Percentiles rank a stretch among this genome's conserved stretches.
Conservation (phyloP, 306 rosid genomes). For the Glycine soja region DNA sequence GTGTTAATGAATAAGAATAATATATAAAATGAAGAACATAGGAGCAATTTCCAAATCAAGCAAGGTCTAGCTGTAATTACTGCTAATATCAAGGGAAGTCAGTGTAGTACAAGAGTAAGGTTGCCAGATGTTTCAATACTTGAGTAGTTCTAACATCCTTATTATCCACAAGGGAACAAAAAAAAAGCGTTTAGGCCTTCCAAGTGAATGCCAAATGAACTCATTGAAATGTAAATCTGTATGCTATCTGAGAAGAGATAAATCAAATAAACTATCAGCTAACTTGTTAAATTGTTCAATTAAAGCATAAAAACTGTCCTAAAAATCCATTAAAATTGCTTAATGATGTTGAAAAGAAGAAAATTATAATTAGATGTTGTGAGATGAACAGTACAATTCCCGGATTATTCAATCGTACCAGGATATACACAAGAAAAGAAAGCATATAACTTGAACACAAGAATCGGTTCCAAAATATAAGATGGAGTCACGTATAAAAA, state of each 20-base stretch:
- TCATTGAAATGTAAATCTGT: conserved; percentile 3
- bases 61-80: no score
- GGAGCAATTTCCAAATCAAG: background rate
- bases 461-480: conserved; percentile 17
- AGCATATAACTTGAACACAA: conserved; percentile 17
- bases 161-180: background rate
- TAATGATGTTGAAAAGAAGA: conserved; percentile 29
- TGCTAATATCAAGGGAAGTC: no score
- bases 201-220: background rate
- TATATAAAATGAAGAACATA: background rate
- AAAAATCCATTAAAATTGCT: background rate
- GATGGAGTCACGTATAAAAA: conserved; percentile 9
- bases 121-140: conserved; percentile 2
- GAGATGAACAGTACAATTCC: background rate
- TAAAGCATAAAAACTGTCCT: background rate
- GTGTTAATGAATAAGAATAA: background rate
- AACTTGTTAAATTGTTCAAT: conserved; percentile 23
- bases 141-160: background rate
- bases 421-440: conserved; percentile 10
- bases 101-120: background rate
- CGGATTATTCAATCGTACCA: conserved; percentile 15
- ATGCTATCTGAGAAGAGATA: background rate
- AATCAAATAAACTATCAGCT: conserved; percentile 11
- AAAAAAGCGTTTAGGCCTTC: background rate
- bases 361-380: conserved; percentile 11